Conservation (phyloP, 2,329 filamentous ascomycete species). For the Pseudopyricularia cyperi region DNA sequence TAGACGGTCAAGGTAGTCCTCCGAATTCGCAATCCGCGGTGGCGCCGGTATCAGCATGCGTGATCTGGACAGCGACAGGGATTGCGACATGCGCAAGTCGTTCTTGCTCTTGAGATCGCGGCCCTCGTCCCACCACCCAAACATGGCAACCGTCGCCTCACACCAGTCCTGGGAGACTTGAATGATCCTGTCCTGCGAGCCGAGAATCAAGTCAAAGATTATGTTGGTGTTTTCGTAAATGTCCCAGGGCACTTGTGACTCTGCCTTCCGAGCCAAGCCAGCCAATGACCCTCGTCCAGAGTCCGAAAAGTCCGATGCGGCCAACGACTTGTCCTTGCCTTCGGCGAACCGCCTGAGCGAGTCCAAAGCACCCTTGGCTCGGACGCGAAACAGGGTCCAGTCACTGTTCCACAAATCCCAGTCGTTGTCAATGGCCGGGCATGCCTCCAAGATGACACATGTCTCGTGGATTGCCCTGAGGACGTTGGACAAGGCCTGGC, state of each 20-base stretch:
- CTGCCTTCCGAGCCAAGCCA: slow-evolving; percentile 61
- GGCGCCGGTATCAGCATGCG: slow-evolving; percentile 24
- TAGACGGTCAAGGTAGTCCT: slow-evolving; percentile 64
- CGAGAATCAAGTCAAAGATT: slow-evolving; percentile 70
- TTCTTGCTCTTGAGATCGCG: slow-evolving; percentile 26
- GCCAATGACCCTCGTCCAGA: slow-evolving; percentile 35
- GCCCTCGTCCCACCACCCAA: slow-evolving; percentile 88
- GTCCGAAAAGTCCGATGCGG: slow-evolving; percentile 17
- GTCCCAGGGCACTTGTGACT: slow-evolving; percentile 78
- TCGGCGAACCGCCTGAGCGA: slow-evolving; percentile 70
- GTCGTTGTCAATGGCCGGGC: slow-evolving; percentile 55
- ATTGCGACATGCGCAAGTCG: slow-evolving; percentile 4
- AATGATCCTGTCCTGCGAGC: slow-evolving; percentile 62
- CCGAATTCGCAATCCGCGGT: slow-evolving; percentile 29
- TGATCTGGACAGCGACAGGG: slow-evolving; percentile 22
- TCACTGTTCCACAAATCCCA: slow-evolving; percentile 76
- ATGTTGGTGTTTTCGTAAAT: slow-evolving; percentile 76
- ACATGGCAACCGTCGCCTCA: slow-evolving; percentile 70
- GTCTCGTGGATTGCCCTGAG: slow-evolving; percentile 58
- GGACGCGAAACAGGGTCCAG: slow-evolving; percentile 74
- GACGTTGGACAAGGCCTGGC: slow-evolving; percentile 65
- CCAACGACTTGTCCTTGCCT: slow-evolving; percentile 27
- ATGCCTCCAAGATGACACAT: slow-evolving; percentile 56
- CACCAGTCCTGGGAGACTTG: slow-evolving; percentile 79
- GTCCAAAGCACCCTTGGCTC: slow-evolving; percentile 54